Conservation (phyloP, 805 yeast genomes). For the Ogataea methanolica region DNA sequence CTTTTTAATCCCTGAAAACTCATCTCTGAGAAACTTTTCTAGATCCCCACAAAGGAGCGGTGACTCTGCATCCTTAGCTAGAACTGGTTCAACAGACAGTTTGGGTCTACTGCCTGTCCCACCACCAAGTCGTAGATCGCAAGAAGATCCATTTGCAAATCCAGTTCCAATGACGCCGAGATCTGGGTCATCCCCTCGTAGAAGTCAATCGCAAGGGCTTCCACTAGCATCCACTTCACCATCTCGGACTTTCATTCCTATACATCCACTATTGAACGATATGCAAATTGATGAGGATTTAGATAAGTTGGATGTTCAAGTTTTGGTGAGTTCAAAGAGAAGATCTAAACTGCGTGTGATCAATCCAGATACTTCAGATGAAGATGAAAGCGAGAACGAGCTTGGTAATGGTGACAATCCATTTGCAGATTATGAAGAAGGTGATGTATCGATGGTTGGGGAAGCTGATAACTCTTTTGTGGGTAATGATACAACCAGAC, state of each 20-base stretch:
- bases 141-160: background rate
- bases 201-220: background rate
- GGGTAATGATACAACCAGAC: slow-evolving; percentile 14
- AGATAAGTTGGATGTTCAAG: slow-evolving; percentile 61
- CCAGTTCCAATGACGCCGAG: background rate
- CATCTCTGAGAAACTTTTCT: slow-evolving; percentile 14
- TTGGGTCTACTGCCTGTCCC: slow-evolving; percentile 3
- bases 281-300: slow-evolving; percentile 38
- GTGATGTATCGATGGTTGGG: background rate
- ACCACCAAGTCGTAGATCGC: slow-evolving; percentile 1
- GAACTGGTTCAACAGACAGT: slow-evolving; percentile 6
- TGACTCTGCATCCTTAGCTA: background rate
- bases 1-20: slow-evolving; percentile 24
- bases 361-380: slow-evolving; percentile 47
- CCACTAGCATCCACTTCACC: background rate
- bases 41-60: background rate
- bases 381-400: slow-evolving; percentile 4
- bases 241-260: background rate
- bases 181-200: background rate
- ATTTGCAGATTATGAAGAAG: background rate
- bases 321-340: slow-evolving; percentile 62
- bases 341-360: slow-evolving; percentile 54
- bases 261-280: slow-evolving; percentile 12
- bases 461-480: background rate
- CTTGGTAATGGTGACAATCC: slow-evolving; percentile 1